These are phyloP conservation scores for Fusarium nygamai DNA, from an alignment of 2,329 filamentous ascomycete species.

Conservation along the genomic window DNA sequence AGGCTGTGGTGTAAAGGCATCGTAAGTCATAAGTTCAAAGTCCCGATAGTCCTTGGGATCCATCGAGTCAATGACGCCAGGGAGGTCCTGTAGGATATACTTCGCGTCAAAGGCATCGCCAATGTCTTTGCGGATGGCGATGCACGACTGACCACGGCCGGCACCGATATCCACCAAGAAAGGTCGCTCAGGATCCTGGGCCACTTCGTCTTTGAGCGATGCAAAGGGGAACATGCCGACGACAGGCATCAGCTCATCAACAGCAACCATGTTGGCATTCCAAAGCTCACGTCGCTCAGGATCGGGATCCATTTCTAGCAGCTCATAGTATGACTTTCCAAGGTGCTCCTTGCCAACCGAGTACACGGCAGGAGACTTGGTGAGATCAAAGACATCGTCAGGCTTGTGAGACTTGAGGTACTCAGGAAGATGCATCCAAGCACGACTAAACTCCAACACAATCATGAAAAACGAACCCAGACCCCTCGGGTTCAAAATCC, in stretches of 20 bases:
- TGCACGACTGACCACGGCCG: conserved; percentile 45
- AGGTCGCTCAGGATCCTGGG: conserved; percentile 42
- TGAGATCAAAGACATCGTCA: conserved; percentile 45
- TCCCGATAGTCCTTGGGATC: conserved; percentile 31
- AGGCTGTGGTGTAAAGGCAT: conserved; percentile 33
- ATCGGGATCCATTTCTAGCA: conserved; percentile 44
- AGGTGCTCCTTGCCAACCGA: conserved; percentile 45
- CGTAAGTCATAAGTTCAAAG: conserved; percentile 42
- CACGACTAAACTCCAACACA: conserved; percentile 45
- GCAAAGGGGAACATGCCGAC: conserved; percentile 50
- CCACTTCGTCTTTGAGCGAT: conserved; percentile 43
- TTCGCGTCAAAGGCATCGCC: conserved; percentile 36
- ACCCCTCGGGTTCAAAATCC: conserved; percentile 40
- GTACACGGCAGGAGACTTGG: conserved; percentile 48
- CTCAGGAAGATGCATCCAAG: conserved; percentile 41
- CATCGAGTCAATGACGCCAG: conserved; percentile 43
- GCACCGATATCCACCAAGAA: conserved; percentile 48
- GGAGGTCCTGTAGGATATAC: conserved; percentile 49
- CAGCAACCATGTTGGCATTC: conserved; percentile 46
- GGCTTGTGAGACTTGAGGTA: conserved; percentile 47
- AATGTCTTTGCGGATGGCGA: conserved; percentile 44
- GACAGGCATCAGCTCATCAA: conserved; percentile 48
- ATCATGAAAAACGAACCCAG: conserved; percentile 48
- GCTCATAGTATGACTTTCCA: conserved; percentile 49
- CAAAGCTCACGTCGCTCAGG: conserved; percentile 46